Evolutionary conservation across 2,329 filamentous ascomycete genomes (phyloP), one percentile per base, ranked within the genome.

Genomic region (Karstenula rhodostoma): DNA sequence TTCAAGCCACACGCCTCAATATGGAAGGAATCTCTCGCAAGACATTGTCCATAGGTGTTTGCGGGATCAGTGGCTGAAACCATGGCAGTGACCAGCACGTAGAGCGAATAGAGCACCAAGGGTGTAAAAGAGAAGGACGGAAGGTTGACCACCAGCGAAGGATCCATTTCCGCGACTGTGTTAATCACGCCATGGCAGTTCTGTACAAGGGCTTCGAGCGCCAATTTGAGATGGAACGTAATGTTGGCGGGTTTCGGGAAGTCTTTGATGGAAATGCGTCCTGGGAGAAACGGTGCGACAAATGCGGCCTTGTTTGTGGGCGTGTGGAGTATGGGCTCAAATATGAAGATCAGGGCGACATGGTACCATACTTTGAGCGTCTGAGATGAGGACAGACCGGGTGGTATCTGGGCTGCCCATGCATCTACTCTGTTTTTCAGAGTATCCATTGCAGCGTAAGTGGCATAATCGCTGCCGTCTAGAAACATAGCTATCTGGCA

Each of bases 241-340:
- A 67, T 60, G 22, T 50, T 59, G 10, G 57, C 10, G 5, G 71
- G 71, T 33, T 62, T 67, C 15, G 71, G 71, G 25, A 68, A 71
- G 58, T 73, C 70, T 29, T 67, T 70, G 48, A 70, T 56, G n/a
- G 62, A 43, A 19, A 73, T 65, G 19, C 71, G 67, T 17, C 66
- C 66, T 8, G 71, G 70, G 23, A 72, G 67, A 33, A 67, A 73
- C 2, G 70, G 71, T 33, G 70, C 67, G 32, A 65, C 61, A 51
- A 73, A 73, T 13, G 64, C 66, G n/a, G 62, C 49, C 49, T 68
- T 71, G 35, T 73, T 73, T 8, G 70, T 71, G 3, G 67, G 67
- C 8, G 71, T 73, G 43, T 73, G 71, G 1, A 73, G 58, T 6
- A 64, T 60, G 17, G 66, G 47, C 56, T 73, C 71, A 52, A 68